Evolutionary conservation across 2,329 filamentous ascomycete species (phyloP).

Genomic region (Trichoderma semiorbis): DNA sequence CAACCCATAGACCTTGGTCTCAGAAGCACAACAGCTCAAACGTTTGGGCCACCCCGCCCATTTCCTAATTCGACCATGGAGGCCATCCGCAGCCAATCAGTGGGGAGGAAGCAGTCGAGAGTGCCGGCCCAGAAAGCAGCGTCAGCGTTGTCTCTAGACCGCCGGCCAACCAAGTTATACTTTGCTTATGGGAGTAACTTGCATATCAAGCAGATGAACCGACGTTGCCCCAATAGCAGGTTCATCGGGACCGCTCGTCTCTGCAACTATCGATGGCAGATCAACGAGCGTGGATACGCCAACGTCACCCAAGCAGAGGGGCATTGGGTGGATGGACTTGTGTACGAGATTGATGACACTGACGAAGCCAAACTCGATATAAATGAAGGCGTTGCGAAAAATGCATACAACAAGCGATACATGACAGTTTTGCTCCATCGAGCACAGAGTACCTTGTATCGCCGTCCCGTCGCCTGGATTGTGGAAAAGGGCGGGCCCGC

Average conservation of each 20-base stretch:
- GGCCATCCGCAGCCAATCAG: constrained; percentile 7
- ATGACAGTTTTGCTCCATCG: constrained; percentile 33
- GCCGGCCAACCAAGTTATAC: constrained; percentile 34
- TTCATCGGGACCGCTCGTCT: constrained; percentile 40
- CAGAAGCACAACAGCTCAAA: background rate
- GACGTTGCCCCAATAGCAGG: constrained; percentile 40
- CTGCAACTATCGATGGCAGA: constrained; percentile 41
- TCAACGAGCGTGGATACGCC: constrained; percentile 46
- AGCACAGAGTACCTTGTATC: constrained; percentile 33
- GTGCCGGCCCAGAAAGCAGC: constrained; percentile 17
- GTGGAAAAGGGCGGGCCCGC: constrained; percentile 35
- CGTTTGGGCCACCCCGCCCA: background rate
- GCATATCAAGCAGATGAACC: constrained; percentile 43
- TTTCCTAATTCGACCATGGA: constrained; percentile 11
- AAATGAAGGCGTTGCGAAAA: constrained; percentile 39
- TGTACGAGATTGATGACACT: constrained; percentile 36
- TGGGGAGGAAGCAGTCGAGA: constrained; percentile 3
- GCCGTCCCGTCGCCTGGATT: constrained; percentile 37
- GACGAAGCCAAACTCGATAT: constrained; percentile 41
- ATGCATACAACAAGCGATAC: constrained; percentile 37
- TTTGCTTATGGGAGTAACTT: constrained; percentile 49
- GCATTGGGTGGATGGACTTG: constrained; percentile 39
- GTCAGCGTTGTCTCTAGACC: constrained; percentile 20
- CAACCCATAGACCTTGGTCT: background rate
- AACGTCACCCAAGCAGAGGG: constrained; percentile 38